Base-by-base conservation (phyloP, 2,329 filamentous ascomycete species). In the Microsporum ferrugineum region DNA sequence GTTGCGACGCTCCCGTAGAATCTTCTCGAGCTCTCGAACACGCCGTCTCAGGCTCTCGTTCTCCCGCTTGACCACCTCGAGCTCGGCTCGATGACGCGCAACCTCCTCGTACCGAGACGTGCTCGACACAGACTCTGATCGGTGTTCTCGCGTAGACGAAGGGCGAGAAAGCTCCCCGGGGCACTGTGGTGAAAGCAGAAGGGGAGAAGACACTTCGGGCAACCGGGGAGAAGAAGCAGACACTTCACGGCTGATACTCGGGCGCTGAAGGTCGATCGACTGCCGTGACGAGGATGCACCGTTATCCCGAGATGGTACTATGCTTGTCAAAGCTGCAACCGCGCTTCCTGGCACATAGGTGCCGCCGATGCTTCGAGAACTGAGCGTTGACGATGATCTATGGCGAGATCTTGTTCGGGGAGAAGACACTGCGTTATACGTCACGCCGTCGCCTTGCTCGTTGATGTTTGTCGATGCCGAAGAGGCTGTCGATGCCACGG, bases 401-500 rank as follows among this genome's bases (percentile, higher is more conserved):
- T 84, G 81, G 59, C 82, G 78, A 58, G 75, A 76, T 5, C 27
- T 78, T 81, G 12, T 14, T 5, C 49, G 81, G 58, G 82, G 78
- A 58, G 75, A 76, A 27, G 29, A 78, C 81, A 12, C 45, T 10
- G 81, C 72, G 43, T 77, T 78, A 27, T 75, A 43, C 14, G 39
- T 14, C 17, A n/a, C 73, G 59, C 80, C 69, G 65, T 81, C 74
- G 51, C 72, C 73, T 1, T 75, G 69, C 57, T 83, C 81, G 51
- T 79, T 77, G 61, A 79, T 71, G 14, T 75, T 75, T 56, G 76
- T 77, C 2, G 81, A 83, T 41, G 79, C 78, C 7, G 81, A 81
- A n/a, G 81, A 83, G 7, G 80, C 69, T 5, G 82, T 86, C 6
- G 82, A 85, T 57, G 82, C 82, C 33, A 85, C 83, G 0, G 82